Evolutionary conservation across 305 asterid genomes (phyloP), one percentile per base, ranked within the genome.

Genomic region (Plantago coronopus): DNA sequence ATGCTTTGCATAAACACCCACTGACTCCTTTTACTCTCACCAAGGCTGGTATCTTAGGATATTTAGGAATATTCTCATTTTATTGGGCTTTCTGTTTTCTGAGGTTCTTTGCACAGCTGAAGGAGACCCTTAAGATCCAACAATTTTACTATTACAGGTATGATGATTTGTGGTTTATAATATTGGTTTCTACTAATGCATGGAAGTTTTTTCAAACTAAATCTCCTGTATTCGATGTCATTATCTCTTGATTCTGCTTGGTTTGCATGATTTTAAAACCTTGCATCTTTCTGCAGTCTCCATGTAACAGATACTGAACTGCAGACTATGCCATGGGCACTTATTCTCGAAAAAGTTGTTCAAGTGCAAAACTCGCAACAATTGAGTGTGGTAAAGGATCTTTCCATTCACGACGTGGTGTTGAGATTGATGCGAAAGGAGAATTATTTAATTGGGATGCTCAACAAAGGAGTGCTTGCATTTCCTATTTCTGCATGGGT

Each of bases 391-490:
- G 95, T 81, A 57, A 93, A 83, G 83, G 88, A 89, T 74, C 96
- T 89, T 65, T 81, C 97, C 18, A 72, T 86, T 67, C 96, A 89
- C 29, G 96, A 94, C 68, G 88, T 82, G 47, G 93, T 83, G 56
- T 82, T 89, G 97, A 78, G 99, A 43, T 76, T 93, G 77, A 89
- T 93, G 99, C 71, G 99, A 69, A 94, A 94, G 72, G 97, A 94
- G 65, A 94, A 94, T 80, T 94, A 94, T 76, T 74, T 94, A 77
- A 89, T 94, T 64, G 99, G 99, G 75, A 94, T 94, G 97, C 82
- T 94, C 60, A 89, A 94, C 79, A 94, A 89, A 82, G 95, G 99
- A 17, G 83, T 89, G 61, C 96, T 94, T 61, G 86, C 99, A 51
- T 81, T 94, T 54, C 96, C 97, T 49, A 82, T 94, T 64, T 84